These are phyloP conservation scores for Phytophthora foliorum DNA, from an alignment of 352 stramenopile species.

Conservation along the genomic window DNA sequence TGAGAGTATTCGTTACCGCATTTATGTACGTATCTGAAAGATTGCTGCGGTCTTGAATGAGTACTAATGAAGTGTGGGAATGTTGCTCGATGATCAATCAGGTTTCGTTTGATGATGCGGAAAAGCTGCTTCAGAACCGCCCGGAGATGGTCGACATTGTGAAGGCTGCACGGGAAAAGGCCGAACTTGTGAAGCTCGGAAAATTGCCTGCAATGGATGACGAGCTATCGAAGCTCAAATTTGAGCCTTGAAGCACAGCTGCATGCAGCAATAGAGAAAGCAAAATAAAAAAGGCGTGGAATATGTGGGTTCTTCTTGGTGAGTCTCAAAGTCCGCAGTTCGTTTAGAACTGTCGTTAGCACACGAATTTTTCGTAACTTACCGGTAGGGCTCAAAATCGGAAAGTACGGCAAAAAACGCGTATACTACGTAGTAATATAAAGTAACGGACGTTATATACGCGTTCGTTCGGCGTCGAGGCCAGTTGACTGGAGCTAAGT, in stretches of 20 bases:
- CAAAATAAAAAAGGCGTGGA: too few relatives aligned
- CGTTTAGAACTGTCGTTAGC: too few relatives aligned
- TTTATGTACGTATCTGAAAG: slow-evolving; percentile 24
- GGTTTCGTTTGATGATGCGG: slow-evolving; percentile 24
- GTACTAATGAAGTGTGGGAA: neutral
- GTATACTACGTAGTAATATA: too few relatives aligned
- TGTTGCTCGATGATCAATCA: neutral
- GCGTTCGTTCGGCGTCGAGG: too few relatives aligned
- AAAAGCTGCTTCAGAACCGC: slow-evolving; percentile 3
- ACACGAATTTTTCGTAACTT: too few relatives aligned
- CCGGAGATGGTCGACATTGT: slow-evolving; percentile 15
- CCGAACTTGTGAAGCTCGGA: neutral
- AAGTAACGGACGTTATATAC: too few relatives aligned
- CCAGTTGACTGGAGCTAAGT: too few relatives aligned
- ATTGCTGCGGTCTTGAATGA: neutral
- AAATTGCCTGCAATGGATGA: neutral
- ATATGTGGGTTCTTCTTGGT: too few relatives aligned
- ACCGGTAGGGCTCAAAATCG: too few relatives aligned
- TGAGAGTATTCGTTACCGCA: slow-evolving; percentile 27
- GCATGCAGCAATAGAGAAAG: too few relatives aligned
- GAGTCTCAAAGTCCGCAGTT: too few relatives aligned
- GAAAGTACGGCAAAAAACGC: too few relatives aligned
- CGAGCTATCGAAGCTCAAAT: neutral
- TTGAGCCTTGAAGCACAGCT: neutral
- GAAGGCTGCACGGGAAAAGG: neutral